Percentiles rank a stretch among this genome's conserved stretches.
These are phyloP conservation scores for Stemphylium beticola DNA, from an alignment of 2,329 filamentous ascomycete species.

Conservation along the genomic window DNA sequence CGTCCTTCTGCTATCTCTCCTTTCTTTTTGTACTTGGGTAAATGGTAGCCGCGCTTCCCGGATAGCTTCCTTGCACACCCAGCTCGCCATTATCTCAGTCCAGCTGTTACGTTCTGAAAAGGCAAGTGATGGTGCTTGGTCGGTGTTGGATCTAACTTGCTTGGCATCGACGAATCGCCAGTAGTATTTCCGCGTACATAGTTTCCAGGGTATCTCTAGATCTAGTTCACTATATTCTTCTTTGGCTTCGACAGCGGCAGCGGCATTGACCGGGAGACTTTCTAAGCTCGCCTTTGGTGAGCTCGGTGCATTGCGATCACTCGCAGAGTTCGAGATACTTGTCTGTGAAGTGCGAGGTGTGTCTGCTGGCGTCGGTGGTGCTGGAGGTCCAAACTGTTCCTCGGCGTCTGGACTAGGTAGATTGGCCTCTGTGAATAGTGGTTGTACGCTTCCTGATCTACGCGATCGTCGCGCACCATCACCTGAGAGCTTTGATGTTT, in stretches of 20 bases:
- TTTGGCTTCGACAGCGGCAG: conserved; percentile 40
- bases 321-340: conserved; percentile 14
- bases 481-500: conserved; percentile 17
- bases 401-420: conserved; percentile 29
- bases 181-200: conserved; percentile 40
- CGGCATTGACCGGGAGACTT: conserved; percentile 38
- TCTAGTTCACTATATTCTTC: conserved; percentile 40
- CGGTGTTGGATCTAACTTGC: conserved; percentile 38
- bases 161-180: conserved; percentile 47
- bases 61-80: conserved; percentile 49
- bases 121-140: conserved; percentile 32
- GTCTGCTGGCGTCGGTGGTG: conserved; percentile 36
- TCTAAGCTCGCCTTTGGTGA: conserved; percentile 37
- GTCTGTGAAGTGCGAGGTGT: conserved; percentile 33
- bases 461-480: conserved; percentile 17
- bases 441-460: conserved; percentile 31
- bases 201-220: conserved; percentile 46
- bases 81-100: conserved; percentile 47
- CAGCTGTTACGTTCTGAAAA: conserved; percentile 39
- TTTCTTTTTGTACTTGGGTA: conserved; percentile 43
- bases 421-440: conserved; percentile 37
- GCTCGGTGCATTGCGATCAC: conserved; percentile 16
- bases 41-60: conserved; percentile 39
- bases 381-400: conserved; percentile 24
- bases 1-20: conserved; percentile 37